phyloP scores from a whole-genome alignment of 2,329 filamentous ascomycete species.

The Monosporascus sp. region DNA sequence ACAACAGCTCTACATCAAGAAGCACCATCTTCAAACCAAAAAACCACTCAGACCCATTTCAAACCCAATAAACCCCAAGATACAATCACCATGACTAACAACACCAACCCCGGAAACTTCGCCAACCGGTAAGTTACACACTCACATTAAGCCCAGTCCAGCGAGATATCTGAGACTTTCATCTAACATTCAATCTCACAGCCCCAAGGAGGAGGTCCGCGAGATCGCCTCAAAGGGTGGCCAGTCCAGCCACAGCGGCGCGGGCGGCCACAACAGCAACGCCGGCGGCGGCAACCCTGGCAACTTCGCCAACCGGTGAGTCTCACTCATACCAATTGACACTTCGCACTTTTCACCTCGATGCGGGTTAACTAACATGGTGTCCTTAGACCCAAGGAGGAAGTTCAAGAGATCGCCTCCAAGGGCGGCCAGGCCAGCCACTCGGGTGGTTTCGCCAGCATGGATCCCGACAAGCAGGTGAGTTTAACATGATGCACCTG shows the following conservation, averaged over 20 bases:
- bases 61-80: not conserved
- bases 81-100: not conserved
- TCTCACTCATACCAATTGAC: not conserved
- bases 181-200: not conserved
- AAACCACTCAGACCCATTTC: not conserved
- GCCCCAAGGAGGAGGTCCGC: constrained; percentile 1
- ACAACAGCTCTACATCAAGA: not conserved
- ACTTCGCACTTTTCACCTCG: not conserved
- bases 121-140: not conserved
- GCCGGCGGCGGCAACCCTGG: constrained; percentile 24
- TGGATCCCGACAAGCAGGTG: constrained; percentile 36
- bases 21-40: not conserved
- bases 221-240: constrained; percentile 38
- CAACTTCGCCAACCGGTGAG: constrained; percentile 33
- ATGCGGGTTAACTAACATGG: not conserved
- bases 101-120: not conserved
- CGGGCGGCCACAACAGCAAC: not conserved
- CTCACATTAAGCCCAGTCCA: no score
- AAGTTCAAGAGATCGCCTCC: constrained; percentile 36
- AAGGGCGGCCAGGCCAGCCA: constrained; percentile 36
- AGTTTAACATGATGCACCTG: constrained; percentile 8
- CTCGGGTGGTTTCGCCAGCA: constrained; percentile 32
- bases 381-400: constrained; percentile 31
- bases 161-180: no score
- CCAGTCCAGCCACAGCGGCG: constrained; percentile 26